These are phyloP conservation scores for Calocera viscosa DNA, from an alignment of 768 basidiomycete species.

Conservation along the genomic window DNA sequence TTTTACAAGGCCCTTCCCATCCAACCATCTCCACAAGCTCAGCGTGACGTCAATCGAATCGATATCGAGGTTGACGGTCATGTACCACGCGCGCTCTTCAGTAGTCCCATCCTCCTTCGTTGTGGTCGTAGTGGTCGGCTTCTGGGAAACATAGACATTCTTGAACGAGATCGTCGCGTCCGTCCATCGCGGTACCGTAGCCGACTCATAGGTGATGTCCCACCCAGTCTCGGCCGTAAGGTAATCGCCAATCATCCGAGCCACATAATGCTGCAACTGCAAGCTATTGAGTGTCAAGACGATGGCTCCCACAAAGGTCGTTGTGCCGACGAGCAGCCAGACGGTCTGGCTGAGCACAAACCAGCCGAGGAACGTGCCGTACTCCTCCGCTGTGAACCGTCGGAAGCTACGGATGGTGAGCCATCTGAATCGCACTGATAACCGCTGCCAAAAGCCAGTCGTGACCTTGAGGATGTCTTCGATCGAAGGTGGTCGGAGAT, in stretches of 20 bases:
- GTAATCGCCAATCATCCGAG: constrained; percentile 79
- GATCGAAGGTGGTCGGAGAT: constrained; percentile 53
- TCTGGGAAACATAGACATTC: constrained; percentile 85
- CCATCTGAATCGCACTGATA: constrained; percentile 92
- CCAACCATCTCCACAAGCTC: constrained; percentile 82
- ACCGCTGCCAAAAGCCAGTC: constrained; percentile 79
- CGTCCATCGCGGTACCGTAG: constrained; percentile 96
- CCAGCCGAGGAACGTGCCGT: constrained; percentile 92
- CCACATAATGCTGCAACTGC: constrained; percentile 74
- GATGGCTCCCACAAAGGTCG: constrained; percentile 89
- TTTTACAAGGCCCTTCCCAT: constrained; percentile 85
- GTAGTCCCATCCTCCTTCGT: constrained; percentile 12
- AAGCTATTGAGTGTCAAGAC: constrained; percentile 84
- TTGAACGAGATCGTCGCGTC: constrained; percentile 93
- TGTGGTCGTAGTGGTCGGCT: constrained; percentile 17
- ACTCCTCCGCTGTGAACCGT: constrained; percentile 90
- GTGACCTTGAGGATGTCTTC: constrained; percentile 83
- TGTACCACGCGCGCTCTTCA: constrained; percentile 43
- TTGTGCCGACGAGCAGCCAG: constrained; percentile 95
- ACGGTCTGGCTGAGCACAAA: constrained; percentile 90
- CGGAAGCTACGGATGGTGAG: constrained; percentile 90
- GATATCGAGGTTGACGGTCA: constrained; percentile 85
- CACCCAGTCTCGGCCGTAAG: constrained; percentile 87
- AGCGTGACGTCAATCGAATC: constrained; percentile 93
- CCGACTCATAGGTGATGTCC: constrained; percentile 90